These are phyloP conservation scores for Triticum dicoccoides DNA, from an alignment of 176 grass and related monocot genomes.

Conservation along the genomic window DNA sequence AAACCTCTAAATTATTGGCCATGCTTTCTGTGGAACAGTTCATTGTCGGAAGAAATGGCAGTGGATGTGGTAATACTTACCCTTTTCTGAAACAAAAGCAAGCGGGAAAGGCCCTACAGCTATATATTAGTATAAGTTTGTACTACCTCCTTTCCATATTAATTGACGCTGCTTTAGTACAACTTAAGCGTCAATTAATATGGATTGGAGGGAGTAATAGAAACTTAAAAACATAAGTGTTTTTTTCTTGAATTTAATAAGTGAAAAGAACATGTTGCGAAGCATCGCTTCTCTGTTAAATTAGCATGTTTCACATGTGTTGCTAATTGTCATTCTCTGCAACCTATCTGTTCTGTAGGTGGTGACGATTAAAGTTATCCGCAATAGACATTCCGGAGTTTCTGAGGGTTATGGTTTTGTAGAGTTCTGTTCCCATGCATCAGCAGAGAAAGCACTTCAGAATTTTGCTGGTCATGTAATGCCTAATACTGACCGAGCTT, in stretches of 20 bases:
- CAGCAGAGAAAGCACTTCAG: slow-evolving; percentile 60
- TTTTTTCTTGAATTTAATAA: background rate
- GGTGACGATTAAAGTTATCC: slow-evolving; percentile 62
- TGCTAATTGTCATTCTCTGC: slow-evolving; percentile 19
- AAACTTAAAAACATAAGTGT: background rate
- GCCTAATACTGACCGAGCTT: slow-evolving; percentile 64
- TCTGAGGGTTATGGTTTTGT: slow-evolving; percentile 73
- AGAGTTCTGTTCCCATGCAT: slow-evolving; percentile 52
- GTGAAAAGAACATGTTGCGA: background rate
- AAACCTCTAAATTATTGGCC: background rate
- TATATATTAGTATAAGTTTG: background rate
- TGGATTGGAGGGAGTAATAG: background rate
- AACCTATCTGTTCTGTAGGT: slow-evolving; percentile 52
- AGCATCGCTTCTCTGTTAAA: background rate
- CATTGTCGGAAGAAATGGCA: background rate
- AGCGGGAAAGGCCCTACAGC: background rate
- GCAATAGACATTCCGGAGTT: slow-evolving; percentile 59
- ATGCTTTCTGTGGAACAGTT: background rate
- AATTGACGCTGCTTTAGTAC: too few species aligned
- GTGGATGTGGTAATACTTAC: background rate
- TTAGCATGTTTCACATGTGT: background rate
- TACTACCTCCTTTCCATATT: background rate
- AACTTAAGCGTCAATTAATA: too few species aligned
- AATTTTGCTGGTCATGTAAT: slow-evolving; percentile 68
- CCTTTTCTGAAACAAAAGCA: background rate